Base-by-base conservation (phyloP, 192 early-diverging fungal species). In the Rhizoclosmatium globosum region DNA sequence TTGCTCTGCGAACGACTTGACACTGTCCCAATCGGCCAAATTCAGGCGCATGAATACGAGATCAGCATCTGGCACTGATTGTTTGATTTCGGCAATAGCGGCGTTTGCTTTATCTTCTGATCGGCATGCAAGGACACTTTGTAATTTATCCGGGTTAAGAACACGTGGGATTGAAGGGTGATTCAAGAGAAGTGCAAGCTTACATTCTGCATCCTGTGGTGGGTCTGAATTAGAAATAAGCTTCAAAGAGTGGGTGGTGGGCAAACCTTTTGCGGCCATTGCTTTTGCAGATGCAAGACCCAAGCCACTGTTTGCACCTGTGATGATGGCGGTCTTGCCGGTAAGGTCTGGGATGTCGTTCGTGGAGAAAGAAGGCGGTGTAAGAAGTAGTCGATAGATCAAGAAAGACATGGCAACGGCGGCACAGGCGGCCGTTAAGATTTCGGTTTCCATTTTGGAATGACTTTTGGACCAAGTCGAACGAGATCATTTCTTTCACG, bases 221-320 rank as follows among this genome's bases (percentile, higher is more conserved):
- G 53, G 53, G 53, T 9, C 9, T 56, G 19, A 15, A 56, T 56
- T 56, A 19, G 62, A 13, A 39, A 13, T 13, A 13, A 64, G 62
- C 9, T 11, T 9, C 1, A 39, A 64, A 13, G 0, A 64, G 9
- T 1, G 62, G 19, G 62, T 31, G 31, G 31, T 31, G 31, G 31
- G 31, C 31, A 31, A 31, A 44, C 81, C 81, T 58, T 79, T 76
- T 39, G 59, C 45, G 38, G 84, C 84, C 43, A 85, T 71, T 21
- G 43, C 67, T 31, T 71, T 60, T 9, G 76, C 78, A 11, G 78
- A 43, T 23, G 38, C 71, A 56, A 84, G 56, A 2, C 84, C 84
- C 43, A 85, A 43, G 15, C 84, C 84, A 45, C 48, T 43, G 47
- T 64, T 77, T 48, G 79, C 84, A 47, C 84, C 84, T 15, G 84